Conservation (phyloP, 495 filamentous ascomycete species). For the Rostrohypoxylon terebratum region DNA sequence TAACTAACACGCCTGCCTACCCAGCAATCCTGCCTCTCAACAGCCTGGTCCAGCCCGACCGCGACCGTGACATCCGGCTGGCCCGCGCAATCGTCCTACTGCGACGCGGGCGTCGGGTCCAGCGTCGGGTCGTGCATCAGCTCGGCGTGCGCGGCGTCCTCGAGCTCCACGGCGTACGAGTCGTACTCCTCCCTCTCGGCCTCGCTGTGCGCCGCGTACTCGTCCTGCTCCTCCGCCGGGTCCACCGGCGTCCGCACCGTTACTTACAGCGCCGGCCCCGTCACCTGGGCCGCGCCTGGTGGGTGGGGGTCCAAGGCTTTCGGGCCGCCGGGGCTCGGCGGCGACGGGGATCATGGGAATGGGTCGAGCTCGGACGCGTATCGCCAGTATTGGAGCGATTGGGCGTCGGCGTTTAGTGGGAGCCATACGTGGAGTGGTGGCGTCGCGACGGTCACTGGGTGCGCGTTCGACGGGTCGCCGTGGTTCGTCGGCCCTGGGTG, state of each 20-base stretch:
- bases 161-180: slow-evolving; percentile 54
- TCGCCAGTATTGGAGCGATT: slow-evolving; percentile 49
- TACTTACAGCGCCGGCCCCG: slow-evolving; percentile 55
- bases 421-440: slow-evolving; percentile 58
- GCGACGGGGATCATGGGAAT: background rate
- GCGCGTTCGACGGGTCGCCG: slow-evolving; percentile 58
- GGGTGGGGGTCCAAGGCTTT: slow-evolving; percentile 36
- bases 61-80: slow-evolving; percentile 47
- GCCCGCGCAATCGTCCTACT: slow-evolving; percentile 60
- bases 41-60: slow-evolving; percentile 50
- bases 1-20: slow-evolving; percentile 13
- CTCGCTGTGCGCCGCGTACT: slow-evolving; percentile 55
- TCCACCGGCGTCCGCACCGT: slow-evolving; percentile 57
- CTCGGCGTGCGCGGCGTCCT: slow-evolving; percentile 53
- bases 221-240: slow-evolving; percentile 54
- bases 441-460: slow-evolving; percentile 61
- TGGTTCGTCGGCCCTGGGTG: slow-evolving; percentile 62
- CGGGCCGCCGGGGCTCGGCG: background rate
- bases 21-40: slow-evolving; percentile 59
- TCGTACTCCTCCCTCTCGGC: slow-evolving; percentile 57
- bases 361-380: slow-evolving; percentile 25
- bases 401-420: slow-evolving; percentile 46
- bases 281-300: slow-evolving; percentile 52
- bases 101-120: slow-evolving; percentile 51
- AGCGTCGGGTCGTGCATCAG: slow-evolving; percentile 53